Evolutionary conservation across 352 stramenopile species (phyloP).

Genomic region (Globisporangium polare): DNA sequence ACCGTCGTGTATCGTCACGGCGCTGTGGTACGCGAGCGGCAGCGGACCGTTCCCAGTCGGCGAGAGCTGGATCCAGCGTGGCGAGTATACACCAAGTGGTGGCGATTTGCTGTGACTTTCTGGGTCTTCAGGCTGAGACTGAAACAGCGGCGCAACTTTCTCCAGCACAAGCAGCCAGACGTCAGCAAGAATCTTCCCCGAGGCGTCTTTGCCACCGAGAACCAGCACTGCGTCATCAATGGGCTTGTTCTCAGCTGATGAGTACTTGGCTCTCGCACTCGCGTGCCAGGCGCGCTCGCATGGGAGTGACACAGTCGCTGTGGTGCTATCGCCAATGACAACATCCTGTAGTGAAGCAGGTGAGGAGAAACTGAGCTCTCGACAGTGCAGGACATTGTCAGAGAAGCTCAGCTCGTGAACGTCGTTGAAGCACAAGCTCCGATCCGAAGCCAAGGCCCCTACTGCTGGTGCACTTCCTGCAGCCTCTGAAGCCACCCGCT

Average conservation of each 20-base stretch:
- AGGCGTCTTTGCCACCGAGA: slow-evolving; percentile 37
- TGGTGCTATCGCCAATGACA: slow-evolving; percentile 10
- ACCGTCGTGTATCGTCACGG: slow-evolving; percentile 26
- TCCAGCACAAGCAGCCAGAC: slow-evolving; percentile 41
- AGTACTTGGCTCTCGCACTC: slow-evolving; percentile 21
- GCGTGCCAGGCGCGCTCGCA: slow-evolving; percentile 45
- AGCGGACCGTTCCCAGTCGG: slow-evolving; percentile 46
- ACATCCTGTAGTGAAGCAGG: slow-evolving; percentile 4
- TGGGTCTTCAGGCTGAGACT: neutral
- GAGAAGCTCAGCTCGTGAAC: slow-evolving; percentile 39
- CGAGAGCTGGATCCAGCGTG: slow-evolving; percentile 36
- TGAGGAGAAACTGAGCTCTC: slow-evolving; percentile 13
- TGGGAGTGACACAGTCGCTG: neutral
- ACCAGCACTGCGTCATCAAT: slow-evolving; percentile 38
- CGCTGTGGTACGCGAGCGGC: slow-evolving; percentile 46
- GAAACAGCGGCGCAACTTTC: neutral
- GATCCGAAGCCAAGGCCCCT: neutral
- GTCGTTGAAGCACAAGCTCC: slow-evolving; percentile 24
- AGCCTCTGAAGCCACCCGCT: slow-evolving; percentile 20
- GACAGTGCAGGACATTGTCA: slow-evolving; percentile 38
- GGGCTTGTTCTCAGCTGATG: neutral
- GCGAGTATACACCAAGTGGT: neutral
- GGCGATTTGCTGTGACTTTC: slow-evolving; percentile 1
- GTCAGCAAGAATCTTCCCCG: slow-evolving; percentile 34
- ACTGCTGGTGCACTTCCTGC: neutral